phyloP scores from a whole-genome alignment of 192 early-diverging fungal genomes.

The Chytriomyces sp. region DNA sequence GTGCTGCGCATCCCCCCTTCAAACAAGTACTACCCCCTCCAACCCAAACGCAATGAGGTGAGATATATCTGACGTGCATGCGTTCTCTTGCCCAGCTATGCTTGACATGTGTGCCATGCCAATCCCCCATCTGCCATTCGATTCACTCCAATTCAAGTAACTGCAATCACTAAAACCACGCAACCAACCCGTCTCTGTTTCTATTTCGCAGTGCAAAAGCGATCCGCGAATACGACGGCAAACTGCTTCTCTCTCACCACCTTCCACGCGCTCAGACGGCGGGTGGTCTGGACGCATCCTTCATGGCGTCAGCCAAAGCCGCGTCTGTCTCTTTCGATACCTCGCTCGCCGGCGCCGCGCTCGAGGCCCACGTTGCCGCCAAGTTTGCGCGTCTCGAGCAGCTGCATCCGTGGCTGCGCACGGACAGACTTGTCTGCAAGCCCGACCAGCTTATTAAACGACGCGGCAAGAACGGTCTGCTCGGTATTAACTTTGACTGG shows the following conservation, averaged over 20 bases:
- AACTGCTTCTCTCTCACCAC: slow-evolving; percentile 91
- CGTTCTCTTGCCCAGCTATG: no score
- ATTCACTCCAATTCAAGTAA: no score
- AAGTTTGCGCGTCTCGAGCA: slow-evolving; percentile 75
- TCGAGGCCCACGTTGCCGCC: slow-evolving; percentile 56
- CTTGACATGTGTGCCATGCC: no score
- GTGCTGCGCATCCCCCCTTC: no score
- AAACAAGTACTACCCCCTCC: no score
- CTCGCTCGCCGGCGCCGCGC: slow-evolving; percentile 1
- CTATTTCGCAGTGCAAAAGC: slow-evolving; percentile 62
- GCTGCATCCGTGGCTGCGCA: slow-evolving; percentile 83
- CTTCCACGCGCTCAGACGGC: slow-evolving; percentile 61
- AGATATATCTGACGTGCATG: no score
- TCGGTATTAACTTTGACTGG: slow-evolving; percentile 94
- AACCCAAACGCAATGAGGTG: no score
- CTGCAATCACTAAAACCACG: neutral
- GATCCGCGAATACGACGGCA: slow-evolving; percentile 97
- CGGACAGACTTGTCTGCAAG: slow-evolving; percentile 90
- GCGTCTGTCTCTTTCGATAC: slow-evolving; percentile 81
- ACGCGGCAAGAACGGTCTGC: slow-evolving; percentile 93
- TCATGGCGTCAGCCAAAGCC: slow-evolving; percentile 70
- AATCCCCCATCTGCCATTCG: no score
- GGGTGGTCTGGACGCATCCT: slow-evolving; percentile 44
- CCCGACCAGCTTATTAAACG: slow-evolving; percentile 99
- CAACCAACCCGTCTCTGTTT: neutral